phyloP scores from a whole-genome alignment of 2,329 filamentous ascomycete genomes.

The Zymoseptoria ardabiliae region DNA sequence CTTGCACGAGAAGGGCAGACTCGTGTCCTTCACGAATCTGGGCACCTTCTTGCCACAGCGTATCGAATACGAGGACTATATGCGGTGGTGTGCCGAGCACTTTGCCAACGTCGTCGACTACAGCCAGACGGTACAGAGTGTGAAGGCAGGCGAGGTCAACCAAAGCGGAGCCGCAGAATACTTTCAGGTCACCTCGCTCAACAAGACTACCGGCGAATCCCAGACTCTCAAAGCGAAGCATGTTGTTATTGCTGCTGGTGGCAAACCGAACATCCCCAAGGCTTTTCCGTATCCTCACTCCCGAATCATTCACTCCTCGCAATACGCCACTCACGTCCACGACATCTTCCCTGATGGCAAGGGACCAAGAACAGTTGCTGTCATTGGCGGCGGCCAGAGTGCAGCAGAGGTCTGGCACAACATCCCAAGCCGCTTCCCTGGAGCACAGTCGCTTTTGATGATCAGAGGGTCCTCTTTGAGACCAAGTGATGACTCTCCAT shows the following conservation, averaged over 20 bases:
- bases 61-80: conserved; percentile 89
- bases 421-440: conserved; percentile 73
- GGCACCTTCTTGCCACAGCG: conserved; percentile 80
- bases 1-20: conserved; percentile 69
- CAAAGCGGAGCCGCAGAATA: conserved; percentile 49
- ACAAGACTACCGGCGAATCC: conserved; percentile 50
- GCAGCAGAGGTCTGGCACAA: conserved; percentile 94
- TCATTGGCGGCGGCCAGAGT: conserved; percentile 84
- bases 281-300: conserved; percentile 62
- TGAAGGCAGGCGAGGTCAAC: conserved; percentile 51
- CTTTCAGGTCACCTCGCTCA: conserved; percentile 62
- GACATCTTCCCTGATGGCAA: conserved; percentile 51
- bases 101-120: conserved; percentile 72
- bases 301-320: conserved; percentile 78
- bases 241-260: conserved; percentile 63
- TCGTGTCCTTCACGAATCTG: conserved; percentile 86
- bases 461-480: conserved; percentile 78
- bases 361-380: conserved; percentile 64
- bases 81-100: conserved; percentile 79
- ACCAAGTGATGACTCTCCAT: conserved; percentile 91
- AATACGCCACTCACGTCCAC: conserved; percentile 63
- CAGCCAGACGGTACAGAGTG: conserved; percentile 65
- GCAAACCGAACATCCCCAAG: conserved; percentile 62
- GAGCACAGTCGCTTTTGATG: conserved; percentile 67
- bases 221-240: conserved; percentile 54